Conservation (phyloP, 257 asterid species). For the Nicotiana knightiana region DNA sequence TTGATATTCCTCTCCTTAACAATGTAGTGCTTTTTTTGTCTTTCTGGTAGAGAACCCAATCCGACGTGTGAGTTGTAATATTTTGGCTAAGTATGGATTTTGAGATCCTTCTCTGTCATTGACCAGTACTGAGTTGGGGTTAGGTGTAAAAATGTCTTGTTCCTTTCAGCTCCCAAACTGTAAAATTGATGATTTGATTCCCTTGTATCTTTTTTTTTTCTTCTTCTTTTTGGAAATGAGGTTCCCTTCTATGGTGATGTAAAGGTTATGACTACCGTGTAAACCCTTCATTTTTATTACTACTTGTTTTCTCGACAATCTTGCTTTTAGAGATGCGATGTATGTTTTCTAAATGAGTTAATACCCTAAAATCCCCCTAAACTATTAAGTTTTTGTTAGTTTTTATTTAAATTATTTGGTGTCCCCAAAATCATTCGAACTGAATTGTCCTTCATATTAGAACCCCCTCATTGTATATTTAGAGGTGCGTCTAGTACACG, state of each 20-base stretch:
- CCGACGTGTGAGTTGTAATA: neutral
- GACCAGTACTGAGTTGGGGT: neutral
- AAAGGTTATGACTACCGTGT: neutral
- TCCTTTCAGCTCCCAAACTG: neutral
- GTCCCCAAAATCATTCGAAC: no score
- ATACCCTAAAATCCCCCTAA: no score
- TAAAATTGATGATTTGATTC: neutral
- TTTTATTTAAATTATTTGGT: no score
- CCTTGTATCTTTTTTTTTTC: neutral
- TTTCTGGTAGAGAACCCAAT: neutral
- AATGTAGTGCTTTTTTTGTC: neutral
- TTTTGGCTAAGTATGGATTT: neutral
- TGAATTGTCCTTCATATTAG: no score
- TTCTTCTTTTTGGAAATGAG: no score
- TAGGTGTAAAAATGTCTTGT: slow-evolving; percentile 2
- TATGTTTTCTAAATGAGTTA: neutral
- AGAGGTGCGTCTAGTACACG: no score
- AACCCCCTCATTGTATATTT: no score
- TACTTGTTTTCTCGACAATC: neutral
- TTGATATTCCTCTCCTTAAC: neutral
- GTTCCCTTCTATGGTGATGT: neutral
- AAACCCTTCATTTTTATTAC: neutral
- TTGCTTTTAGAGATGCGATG: neutral
- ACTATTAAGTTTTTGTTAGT: no score
- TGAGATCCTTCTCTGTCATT: neutral